Conservation (phyloP, 345 rosid genomes). For the Rhizophora apiculata region DNA sequence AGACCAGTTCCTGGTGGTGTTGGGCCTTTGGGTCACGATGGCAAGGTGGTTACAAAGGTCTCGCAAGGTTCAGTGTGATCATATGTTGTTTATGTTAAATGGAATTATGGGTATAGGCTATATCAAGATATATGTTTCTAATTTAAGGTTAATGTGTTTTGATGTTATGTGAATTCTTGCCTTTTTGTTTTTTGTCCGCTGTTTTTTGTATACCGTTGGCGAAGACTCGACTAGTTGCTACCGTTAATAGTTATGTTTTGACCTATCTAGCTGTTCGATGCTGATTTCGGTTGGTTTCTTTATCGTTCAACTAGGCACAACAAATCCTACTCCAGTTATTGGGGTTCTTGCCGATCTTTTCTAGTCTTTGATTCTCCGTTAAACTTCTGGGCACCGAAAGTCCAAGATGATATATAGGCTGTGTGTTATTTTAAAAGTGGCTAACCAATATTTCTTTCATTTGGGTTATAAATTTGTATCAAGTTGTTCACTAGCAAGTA, state of each 20-base stretch:
- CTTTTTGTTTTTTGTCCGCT: neutral
- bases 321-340: too few relatives aligned
- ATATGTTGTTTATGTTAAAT: neutral
- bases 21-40: slow-evolving; percentile 32
- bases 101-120: neutral
- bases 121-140: slow-evolving; percentile 11
- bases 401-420: too few relatives aligned
- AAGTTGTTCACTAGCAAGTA: too few relatives aligned
- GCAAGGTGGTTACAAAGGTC: slow-evolving; percentile 35
- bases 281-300: neutral
- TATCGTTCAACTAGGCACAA: too few relatives aligned
- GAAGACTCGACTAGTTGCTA: slow-evolving; percentile 3
- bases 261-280: neutral
- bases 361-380: too few relatives aligned
- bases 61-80: slow-evolving; percentile 40
- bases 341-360: too few relatives aligned
- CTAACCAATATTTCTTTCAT: too few relatives aligned
- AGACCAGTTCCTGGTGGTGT: slow-evolving; percentile 24
- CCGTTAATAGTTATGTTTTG: neutral
- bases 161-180: slow-evolving; percentile 8
- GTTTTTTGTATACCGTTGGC: slow-evolving; percentile 6
- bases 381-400: too few relatives aligned
- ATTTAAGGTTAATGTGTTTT: slow-evolving; percentile 9
- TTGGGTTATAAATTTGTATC: too few relatives aligned
- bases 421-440: too few relatives aligned